Evolutionary conservation across 164 flowering plant species (phyloP).

Genomic region (Berberis vulgaris): DNA sequence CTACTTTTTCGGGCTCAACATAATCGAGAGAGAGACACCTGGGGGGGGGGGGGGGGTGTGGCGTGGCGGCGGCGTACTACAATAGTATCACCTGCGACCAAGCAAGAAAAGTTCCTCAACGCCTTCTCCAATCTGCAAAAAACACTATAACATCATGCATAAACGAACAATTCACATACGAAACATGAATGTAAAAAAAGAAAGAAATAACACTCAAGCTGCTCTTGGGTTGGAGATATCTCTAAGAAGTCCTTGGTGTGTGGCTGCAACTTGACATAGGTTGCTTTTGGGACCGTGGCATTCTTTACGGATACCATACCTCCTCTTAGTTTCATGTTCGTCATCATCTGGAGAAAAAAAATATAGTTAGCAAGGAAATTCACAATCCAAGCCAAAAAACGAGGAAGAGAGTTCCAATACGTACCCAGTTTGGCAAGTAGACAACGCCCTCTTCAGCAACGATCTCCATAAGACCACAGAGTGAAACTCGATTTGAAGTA

Average conservation of each 20-base stretch:
- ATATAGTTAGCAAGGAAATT: not conserved
- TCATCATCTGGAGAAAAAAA: conserved; percentile 68
- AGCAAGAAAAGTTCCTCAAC: conserved; percentile 87
- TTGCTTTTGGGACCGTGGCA: conserved; percentile 87
- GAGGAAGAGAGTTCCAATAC: conserved; percentile 1
- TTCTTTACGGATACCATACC: conserved; percentile 78
- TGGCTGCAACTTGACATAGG: conserved; percentile 91
- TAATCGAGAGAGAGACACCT: too few species aligned
- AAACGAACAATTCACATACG: not conserved
- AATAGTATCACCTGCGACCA: conserved; percentile 86
- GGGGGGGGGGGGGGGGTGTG: too few species aligned
- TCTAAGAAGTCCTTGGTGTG: conserved; percentile 91
- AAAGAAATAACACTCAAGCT: conserved; percentile 40
- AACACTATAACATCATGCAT: not conserved
- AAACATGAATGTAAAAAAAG: not conserved
- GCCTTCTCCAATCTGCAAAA: conserved; percentile 86
- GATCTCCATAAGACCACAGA: conserved; percentile 96
- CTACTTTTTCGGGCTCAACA: too few species aligned
- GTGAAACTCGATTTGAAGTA: conserved; percentile 71
- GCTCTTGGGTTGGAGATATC: conserved; percentile 99
- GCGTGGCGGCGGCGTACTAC: conserved; percentile 78
- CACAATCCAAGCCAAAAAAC: not conserved
- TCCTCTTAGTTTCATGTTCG: conserved; percentile 94
- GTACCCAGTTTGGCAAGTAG: conserved; percentile 88
- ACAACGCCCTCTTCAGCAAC: conserved; percentile 98